Percentiles rank a stretch among this genome's conserved stretches.
Evolutionary conservation across 306 rosid genomes (phyloP).

Genomic region (Citrullus amarus): DNA sequence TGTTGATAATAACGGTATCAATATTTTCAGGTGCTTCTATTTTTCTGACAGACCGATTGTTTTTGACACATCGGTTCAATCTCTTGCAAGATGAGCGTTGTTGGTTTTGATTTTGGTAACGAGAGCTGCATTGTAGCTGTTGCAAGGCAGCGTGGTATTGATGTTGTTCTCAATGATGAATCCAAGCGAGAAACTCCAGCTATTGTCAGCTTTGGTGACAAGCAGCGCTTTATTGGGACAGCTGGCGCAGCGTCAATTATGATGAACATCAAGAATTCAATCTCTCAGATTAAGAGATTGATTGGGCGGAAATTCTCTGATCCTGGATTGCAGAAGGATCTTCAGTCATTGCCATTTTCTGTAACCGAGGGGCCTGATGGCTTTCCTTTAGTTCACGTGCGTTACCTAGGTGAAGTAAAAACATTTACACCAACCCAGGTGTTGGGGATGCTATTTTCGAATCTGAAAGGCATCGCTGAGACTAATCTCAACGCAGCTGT

Average conservation of each 20-base stretch:
- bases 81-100: slow-evolving; percentile 65
- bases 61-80: not conserved
- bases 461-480: slow-evolving; percentile 71
- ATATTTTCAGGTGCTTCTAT: not conserved
- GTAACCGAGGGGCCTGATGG: slow-evolving; percentile 85
- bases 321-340: slow-evolving; percentile 71
- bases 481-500: slow-evolving; percentile 76
- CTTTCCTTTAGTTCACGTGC: slow-evolving; percentile 61
- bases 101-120: slow-evolving; percentile 92
- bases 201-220: slow-evolving; percentile 89
- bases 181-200: slow-evolving; percentile 96
- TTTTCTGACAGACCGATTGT: not conserved
- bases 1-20: not conserved
- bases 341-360: slow-evolving; percentile 54
- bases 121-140: slow-evolving; percentile 96
- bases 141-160: slow-evolving; percentile 92
- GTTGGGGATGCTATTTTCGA: slow-evolving; percentile 63
- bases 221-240: slow-evolving; percentile 85
- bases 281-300: slow-evolving; percentile 69
- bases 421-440: slow-evolving; percentile 77
- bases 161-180: slow-evolving; percentile 90
- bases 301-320: slow-evolving; percentile 65
- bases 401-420: slow-evolving; percentile 55
- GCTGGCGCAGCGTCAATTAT: slow-evolving; percentile 90
- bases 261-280: slow-evolving; percentile 91